Evolutionary conservation across 345 rosid species (phyloP).

Genomic region (Salix caprea): DNA sequence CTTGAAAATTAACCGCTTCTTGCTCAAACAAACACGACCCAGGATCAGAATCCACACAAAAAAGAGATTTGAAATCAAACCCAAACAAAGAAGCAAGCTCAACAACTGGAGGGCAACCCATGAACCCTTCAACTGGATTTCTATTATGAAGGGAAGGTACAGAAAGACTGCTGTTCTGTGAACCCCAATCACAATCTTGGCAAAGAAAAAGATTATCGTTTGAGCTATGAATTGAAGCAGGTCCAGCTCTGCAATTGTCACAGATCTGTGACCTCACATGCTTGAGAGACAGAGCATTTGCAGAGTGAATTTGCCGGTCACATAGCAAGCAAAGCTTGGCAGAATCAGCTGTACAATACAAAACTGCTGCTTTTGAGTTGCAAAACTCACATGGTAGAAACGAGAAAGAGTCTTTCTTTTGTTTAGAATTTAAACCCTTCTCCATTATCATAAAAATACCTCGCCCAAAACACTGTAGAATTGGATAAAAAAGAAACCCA

Average conservation of each 20-base stretch:
- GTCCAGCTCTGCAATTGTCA: conserved; percentile 14
- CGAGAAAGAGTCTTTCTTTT: conserved; percentile 1
- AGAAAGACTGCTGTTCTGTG: conserved; percentile 10
- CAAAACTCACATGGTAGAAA: conserved; percentile 19
- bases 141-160: conserved; percentile 18
- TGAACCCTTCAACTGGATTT: conserved; percentile 31
- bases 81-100: conserved; percentile 30
- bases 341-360: conserved; percentile 23
- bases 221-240: conserved; percentile 25
- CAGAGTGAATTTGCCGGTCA: conserved; percentile 21
- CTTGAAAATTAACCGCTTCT: neutral
- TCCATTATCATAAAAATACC: neutral
- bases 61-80: conserved; percentile 14
- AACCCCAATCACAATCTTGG: conserved; percentile 32
- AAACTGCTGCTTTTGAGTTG: conserved; percentile 10
- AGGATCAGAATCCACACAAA: neutral
- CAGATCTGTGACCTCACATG: conserved; percentile 21
- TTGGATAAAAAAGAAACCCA: too few relatives aligned
- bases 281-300: conserved; percentile 21
- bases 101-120: conserved; percentile 35
- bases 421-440: neutral
- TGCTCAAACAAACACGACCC: neutral
- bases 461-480: too few relatives aligned
- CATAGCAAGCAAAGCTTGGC: conserved; percentile 24
- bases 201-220: conserved; percentile 32